Percentiles rank a stretch among this genome's conserved stretches.
Evolutionary conservation across 2,329 filamentous ascomycete genomes (phyloP).

Genomic region (Phialemoniopsis sp.): DNA sequence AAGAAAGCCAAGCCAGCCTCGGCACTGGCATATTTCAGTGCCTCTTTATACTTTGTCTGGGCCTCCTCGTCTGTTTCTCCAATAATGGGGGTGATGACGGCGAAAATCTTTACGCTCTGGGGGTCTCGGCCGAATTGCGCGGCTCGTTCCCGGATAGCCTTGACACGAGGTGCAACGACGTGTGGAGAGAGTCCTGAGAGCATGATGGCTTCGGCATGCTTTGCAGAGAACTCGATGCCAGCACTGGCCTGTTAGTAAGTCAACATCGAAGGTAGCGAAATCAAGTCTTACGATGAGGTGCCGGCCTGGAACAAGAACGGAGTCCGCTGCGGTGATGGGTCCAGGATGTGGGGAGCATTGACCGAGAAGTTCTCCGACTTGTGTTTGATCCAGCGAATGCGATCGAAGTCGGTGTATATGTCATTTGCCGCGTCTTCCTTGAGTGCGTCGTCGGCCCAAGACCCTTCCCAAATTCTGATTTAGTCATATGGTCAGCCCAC

Average conservation of each 20-base stretch:
- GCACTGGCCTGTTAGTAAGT: no score
- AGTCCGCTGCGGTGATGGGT: conserved; percentile 64
- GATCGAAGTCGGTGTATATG: conserved; percentile 52
- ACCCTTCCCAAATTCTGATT: conserved; percentile 27
- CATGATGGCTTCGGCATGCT: conserved; percentile 70
- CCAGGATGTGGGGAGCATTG: conserved; percentile 58
- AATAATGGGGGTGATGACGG: conserved; percentile 61
- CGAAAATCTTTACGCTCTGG: conserved; percentile 61
- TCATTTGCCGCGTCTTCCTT: conserved; percentile 47
- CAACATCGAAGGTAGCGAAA: no score
- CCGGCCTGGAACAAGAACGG: conserved; percentile 69
- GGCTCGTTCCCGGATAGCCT: conserved; percentile 57
- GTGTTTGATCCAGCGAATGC: conserved; percentile 58
- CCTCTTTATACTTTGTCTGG: no score
- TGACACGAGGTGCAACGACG: conserved; percentile 57
- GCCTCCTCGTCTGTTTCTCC: conserved; percentile 65
- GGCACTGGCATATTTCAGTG: no score
- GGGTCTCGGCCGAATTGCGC: conserved; percentile 52
- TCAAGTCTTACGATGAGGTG: no score
- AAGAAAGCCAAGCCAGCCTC: no score
- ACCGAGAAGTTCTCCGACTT: conserved; percentile 50
- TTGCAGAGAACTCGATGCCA: conserved; percentile 63
- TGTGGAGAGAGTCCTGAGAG: conserved; percentile 60
- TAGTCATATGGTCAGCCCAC: no score
- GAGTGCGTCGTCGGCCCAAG: conserved; percentile 55